Percentiles rank a stretch among this genome's conserved stretches.
phyloP scores from a whole-genome alignment of 257 asterid genomes.

The Solanum virginianum region DNA sequence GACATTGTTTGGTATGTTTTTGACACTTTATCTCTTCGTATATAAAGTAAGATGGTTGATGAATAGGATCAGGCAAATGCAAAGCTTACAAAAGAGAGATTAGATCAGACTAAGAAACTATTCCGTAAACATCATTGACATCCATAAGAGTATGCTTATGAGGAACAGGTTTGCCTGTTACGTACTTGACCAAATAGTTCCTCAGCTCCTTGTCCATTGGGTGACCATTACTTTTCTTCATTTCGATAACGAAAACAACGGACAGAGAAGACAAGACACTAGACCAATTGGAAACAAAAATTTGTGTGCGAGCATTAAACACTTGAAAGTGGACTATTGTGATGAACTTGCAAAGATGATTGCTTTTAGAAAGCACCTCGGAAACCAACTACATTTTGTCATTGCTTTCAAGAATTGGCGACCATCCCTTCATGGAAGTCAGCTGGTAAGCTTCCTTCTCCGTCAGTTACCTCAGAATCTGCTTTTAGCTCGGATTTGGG shows the following conservation, averaged over 20 bases:
- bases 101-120: background rate
- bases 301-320: no score
- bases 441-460: conserved; percentile 12
- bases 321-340: no score
- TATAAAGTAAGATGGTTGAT: no score
- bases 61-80: no score
- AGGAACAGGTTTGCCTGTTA: background rate
- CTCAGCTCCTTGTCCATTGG: background rate
- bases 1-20: fast-evolving
- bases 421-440: conserved; percentile 39
- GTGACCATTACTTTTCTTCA: no score
- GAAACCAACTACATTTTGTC: background rate
- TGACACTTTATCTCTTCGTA: no score
- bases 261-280: no score
- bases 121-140: background rate
- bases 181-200: background rate
- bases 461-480: conserved; percentile 16
- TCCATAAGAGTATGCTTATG: background rate
- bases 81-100: no score
- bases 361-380: background rate
- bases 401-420: conserved; percentile 46
- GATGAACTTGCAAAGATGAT: no score
- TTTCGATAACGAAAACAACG: no score
- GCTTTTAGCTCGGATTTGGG: conserved; percentile 22
- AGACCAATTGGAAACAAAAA: no score